Percentiles rank a stretch among this genome's conserved stretches.
phyloP scores from a whole-genome alignment of 2,329 filamentous ascomycete genomes.

The Endocalyx cinctus region DNA sequence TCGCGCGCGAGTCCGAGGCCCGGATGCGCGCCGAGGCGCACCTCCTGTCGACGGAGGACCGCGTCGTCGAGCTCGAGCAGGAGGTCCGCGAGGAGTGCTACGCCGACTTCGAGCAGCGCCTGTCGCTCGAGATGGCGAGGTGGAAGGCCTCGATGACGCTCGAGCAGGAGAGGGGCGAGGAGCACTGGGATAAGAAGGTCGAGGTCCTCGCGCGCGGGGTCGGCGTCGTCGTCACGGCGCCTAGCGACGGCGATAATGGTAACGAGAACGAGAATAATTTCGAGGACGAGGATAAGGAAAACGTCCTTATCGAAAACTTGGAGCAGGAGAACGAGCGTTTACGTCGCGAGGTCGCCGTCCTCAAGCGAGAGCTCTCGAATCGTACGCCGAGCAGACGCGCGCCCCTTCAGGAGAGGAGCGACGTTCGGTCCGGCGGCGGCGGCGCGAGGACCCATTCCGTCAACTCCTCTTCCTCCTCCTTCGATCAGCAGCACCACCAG shows the following conservation, averaged over 20 bases:
- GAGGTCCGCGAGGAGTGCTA: slow-evolving; percentile 86
- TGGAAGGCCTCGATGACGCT: slow-evolving; percentile 77
- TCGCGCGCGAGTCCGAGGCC: slow-evolving; percentile 66
- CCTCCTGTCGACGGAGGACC: slow-evolving; percentile 64
- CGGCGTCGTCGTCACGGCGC: slow-evolving; percentile 33
- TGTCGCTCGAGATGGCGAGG: slow-evolving; percentile 70
- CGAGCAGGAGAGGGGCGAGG: slow-evolving; percentile 75
- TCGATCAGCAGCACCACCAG: no score
- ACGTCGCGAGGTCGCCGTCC: slow-evolving; percentile 56
- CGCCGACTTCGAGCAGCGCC: slow-evolving; percentile 73
- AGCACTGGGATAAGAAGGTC: slow-evolving; percentile 84
- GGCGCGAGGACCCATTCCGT: no score
- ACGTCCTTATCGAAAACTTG: slow-evolving; percentile 57
- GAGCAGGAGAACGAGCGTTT: slow-evolving; percentile 69
- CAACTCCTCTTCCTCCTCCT: no score
- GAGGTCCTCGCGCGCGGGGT: slow-evolving; percentile 62
- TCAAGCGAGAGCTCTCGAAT: slow-evolving; percentile 61
- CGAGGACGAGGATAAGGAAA: slow-evolving; percentile 54
- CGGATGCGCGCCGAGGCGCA: slow-evolving; percentile 69
- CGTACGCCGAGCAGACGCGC: slow-evolving; percentile 60
- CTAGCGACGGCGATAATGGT: slow-evolving; percentile 41
- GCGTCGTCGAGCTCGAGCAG: slow-evolving; percentile 66
- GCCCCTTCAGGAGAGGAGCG: slow-evolving; percentile 51
- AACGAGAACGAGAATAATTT: slow-evolving; percentile 34
- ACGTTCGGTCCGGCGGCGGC: slow-evolving; percentile 22